A percentile compares a stretch with the other conserved stretches of the same genome.
These are phyloP conservation scores for Aspergillus sparsus DNA, from an alignment of 495 filamentous ascomycete species.

Conservation along the genomic window DNA sequence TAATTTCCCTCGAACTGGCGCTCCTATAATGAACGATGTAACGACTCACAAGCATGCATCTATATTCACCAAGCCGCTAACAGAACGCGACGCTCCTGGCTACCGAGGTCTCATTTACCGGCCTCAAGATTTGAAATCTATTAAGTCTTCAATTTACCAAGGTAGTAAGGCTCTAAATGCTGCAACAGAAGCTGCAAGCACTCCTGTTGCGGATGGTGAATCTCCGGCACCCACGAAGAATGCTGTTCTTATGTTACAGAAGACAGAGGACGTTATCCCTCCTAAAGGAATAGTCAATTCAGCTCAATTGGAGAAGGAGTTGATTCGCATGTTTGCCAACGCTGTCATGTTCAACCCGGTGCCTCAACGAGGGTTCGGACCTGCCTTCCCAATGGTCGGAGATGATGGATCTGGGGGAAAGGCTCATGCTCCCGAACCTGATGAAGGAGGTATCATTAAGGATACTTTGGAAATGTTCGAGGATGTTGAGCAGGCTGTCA, in stretches of 20 bases:
- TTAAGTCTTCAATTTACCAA: slow-evolving; percentile 73
- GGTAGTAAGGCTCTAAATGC: slow-evolving; percentile 73
- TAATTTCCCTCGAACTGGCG: slow-evolving; percentile 74
- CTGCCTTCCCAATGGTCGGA: slow-evolving; percentile 52
- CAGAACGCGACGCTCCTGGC: slow-evolving; percentile 80
- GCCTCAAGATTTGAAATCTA: slow-evolving; percentile 86
- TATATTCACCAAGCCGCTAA: slow-evolving; percentile 80
- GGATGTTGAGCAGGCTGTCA: slow-evolving; percentile 66
- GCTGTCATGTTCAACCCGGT: slow-evolving; percentile 96
- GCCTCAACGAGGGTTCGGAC: slow-evolving; percentile 66
- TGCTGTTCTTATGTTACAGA: slow-evolving; percentile 56
- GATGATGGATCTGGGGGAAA: slow-evolving; percentile 42
- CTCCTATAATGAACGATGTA: slow-evolving; percentile 82
- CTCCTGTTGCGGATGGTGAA: slow-evolving; percentile 48
- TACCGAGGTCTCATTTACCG: slow-evolving; percentile 84
- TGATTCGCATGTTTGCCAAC: slow-evolving; percentile 97
- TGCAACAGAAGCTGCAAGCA: slow-evolving; percentile 54
- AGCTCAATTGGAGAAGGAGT: slow-evolving; percentile 88
- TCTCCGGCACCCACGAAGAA: slow-evolving; percentile 45
- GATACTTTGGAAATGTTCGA: slow-evolving; percentile 81
- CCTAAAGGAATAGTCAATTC: slow-evolving; percentile 92
- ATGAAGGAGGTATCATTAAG: slow-evolving; percentile 79
- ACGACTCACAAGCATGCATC: slow-evolving; percentile 82
- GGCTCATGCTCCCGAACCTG: slow-evolving; percentile 53
- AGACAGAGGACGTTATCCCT: slow-evolving; percentile 73